Evolutionary conservation across 73 alveolate species (phyloP).

Genomic region (Symbiodinium natans): DNA sequence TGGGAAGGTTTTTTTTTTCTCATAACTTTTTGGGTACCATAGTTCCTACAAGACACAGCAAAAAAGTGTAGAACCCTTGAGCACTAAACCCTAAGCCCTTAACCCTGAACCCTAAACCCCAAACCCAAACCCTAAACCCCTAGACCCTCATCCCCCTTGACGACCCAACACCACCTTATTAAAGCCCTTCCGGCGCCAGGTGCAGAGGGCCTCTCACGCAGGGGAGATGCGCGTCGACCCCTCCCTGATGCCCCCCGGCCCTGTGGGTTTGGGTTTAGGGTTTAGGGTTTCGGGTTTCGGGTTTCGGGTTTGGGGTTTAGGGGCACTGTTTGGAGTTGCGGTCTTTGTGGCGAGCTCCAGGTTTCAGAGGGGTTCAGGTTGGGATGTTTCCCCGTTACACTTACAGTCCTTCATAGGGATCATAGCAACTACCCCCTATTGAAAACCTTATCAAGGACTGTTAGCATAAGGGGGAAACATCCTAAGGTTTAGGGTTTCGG

Average conservation of each 20-base stretch:
- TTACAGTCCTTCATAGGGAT: no score
- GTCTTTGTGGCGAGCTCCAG: no score
- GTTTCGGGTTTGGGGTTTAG: neutral
- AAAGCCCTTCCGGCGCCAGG: neutral
- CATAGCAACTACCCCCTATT: no score
- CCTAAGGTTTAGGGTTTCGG: no score
- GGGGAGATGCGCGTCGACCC: slow-evolving; percentile 80
- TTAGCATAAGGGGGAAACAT: no score
- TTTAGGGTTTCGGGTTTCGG: neutral
- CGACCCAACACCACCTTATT: neutral
- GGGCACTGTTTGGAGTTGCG: neutral
- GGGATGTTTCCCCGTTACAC: no score
- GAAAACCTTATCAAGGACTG: no score
- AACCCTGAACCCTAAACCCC: no score
- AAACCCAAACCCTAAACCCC: neutral
- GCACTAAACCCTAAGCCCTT: no score
- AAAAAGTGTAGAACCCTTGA: no score
- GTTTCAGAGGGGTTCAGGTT: no score
- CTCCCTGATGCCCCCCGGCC: neutral
- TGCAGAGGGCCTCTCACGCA: slow-evolving; percentile 70
- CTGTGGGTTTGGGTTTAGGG: neutral
- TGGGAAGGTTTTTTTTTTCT: neutral
- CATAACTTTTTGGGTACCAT: neutral
- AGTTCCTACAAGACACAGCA: neutral
- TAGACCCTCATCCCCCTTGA: neutral